Evolutionary conservation across 2,329 filamentous ascomycete genomes (phyloP).

Genomic region (Nothopassalora personata): DNA sequence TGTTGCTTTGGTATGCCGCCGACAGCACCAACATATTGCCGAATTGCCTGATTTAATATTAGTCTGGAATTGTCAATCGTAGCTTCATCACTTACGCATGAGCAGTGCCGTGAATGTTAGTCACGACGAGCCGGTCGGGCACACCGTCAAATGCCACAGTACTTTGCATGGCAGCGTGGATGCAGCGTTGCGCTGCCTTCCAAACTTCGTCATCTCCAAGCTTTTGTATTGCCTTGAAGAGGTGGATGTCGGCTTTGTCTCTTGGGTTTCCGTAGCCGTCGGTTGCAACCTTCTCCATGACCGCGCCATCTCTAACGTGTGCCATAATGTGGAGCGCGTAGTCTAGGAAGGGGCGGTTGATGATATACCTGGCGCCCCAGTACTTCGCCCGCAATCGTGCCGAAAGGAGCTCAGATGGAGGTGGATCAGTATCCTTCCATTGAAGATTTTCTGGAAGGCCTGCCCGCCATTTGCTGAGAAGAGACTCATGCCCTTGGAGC

Average conservation of each 20-base stretch:
- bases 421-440: conserved; percentile 64
- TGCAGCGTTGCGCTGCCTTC: conserved; percentile 45
- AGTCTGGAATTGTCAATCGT: neutral
- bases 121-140: conserved; percentile 67
- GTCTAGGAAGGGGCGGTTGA: conserved; percentile 71
- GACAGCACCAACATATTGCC: conserved; percentile 90
- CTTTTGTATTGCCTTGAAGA: conserved; percentile 33
- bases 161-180: conserved; percentile 74
- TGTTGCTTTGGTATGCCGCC: conserved; percentile 61
- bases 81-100: conserved; percentile 71
- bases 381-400: conserved; percentile 89
- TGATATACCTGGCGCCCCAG: conserved; percentile 86
- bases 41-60: conserved; percentile 66
- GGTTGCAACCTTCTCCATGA: conserved; percentile 24
- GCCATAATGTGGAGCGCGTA: conserved; percentile 51
- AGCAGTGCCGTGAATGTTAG: conserved; percentile 92
- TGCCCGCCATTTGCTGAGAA: conserved; percentile 50
- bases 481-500: conserved; percentile 30
- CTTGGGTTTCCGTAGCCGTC: conserved; percentile 30
- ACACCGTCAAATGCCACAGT: conserved; percentile 76
- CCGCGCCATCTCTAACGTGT: conserved; percentile 19
- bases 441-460: conserved; percentile 49
- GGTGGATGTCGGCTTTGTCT: conserved; percentile 30
- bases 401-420: conserved; percentile 69
- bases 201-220: conserved; percentile 28